Base-by-base conservation (phyloP, 2,329 filamentous ascomycete species). In the Ilyonectria sp. region DNA sequence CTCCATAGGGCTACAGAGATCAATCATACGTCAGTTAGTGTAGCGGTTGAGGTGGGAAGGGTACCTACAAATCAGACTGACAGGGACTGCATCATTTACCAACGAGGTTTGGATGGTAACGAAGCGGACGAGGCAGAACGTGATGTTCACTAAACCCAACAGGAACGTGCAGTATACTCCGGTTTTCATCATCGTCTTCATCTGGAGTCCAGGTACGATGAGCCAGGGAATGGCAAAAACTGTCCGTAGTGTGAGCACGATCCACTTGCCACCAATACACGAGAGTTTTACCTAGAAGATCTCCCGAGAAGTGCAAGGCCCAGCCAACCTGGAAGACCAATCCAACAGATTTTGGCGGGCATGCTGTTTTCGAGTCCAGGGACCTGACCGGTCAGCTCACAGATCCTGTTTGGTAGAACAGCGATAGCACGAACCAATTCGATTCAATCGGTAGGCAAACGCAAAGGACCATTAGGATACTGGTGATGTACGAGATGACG, bases 231-330 rank as follows among this genome's bases (percentile, higher is more conserved):
- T 4, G 19, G 44, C 44, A 11, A 46, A 46, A 15, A 46, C 44
- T 44, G n/a, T 44, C 21, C 11, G 44, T 3, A 46, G 17, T 4
- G 19, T 46, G 4, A 46, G 44, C n/a, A 46, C 26, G 26, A 26
- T 26, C 26, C 26, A 26, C 26, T 26, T 23, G 4, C 3, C 23
- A 26, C 5, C 26, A 26, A 6, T 6, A 5, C 26, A 26, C 6
- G 26, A 26, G 26, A 26, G 26, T 6, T 26, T 26, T 8, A 71
- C 69, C 50, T 0, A 71, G 52, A 1, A 71, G 17, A 6, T 71
- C 69, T 2, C 69, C 61, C 10, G 55, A 10, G 9, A 71, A 71
- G 9, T 71, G 65, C 0, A 71, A 31, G 3, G 59, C 58, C 69
- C 69, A 71, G 0, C 52, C 15, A 2, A 26, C 21, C 44, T 62